phyloP scores from a whole-genome alignment of 805 yeast species.

The Saturnispora diversa region DNA sequence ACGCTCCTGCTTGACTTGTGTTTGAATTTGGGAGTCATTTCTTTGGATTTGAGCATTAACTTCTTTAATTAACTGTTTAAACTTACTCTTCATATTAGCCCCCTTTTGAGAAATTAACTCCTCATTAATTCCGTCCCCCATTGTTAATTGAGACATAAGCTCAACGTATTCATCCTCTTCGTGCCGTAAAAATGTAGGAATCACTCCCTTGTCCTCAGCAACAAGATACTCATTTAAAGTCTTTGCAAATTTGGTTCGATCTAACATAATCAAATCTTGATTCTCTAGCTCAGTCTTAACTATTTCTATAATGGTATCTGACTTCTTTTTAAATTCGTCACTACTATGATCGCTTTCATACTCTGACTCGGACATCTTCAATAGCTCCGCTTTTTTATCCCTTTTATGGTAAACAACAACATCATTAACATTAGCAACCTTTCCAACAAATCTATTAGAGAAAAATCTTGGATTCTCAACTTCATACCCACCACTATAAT shows the following conservation, averaged over 20 bases:
- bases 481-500: conserved; percentile 84
- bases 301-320: conserved; percentile 35
- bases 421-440: conserved; percentile 85
- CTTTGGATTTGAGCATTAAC: conserved; percentile 20
- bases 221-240: conserved; percentile 31
- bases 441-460: conserved; percentile 83
- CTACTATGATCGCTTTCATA: conserved; percentile 14
- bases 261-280: conserved; percentile 59
- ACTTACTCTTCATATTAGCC: conserved; percentile 24
- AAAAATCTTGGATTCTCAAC: conserved; percentile 87
- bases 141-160: conserved; percentile 38
- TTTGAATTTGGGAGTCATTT: not conserved
- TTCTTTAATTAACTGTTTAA: conserved; percentile 25
- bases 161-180: conserved; percentile 49
- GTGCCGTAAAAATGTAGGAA: conserved; percentile 42
- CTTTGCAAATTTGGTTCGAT: conserved; percentile 64
- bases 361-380: not conserved
- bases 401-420: conserved; percentile 59
- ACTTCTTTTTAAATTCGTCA: conserved; percentile 19
- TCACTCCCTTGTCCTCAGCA: conserved; percentile 3
- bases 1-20: not conserved
- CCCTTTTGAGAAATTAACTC: conserved; percentile 11
- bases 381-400: conserved; percentile 25
- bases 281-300: conserved; percentile 56
- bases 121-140: conserved; percentile 22